Evolutionary conservation across 2,329 filamentous ascomycete species (phyloP).

Genomic region (Diaporthe velutina): DNA sequence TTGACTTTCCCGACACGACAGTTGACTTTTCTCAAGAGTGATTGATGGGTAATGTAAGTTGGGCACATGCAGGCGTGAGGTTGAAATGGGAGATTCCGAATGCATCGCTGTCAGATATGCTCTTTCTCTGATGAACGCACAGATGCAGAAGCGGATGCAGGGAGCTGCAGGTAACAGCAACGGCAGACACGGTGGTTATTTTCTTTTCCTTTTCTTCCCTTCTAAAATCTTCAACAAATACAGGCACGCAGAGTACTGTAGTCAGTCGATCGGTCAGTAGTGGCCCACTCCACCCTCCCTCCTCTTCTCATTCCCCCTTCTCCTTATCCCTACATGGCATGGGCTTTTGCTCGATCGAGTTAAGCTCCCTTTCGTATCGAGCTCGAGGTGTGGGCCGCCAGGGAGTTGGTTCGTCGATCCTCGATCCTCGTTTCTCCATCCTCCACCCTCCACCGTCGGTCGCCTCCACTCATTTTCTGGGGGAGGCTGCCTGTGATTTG

Average conservation of each 20-base stretch:
- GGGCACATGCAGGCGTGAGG: background rate
- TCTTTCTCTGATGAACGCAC: background rate
- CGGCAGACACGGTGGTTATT: too few species aligned
- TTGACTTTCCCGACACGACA: constrained; percentile 8
- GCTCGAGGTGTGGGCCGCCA: constrained; percentile 2
- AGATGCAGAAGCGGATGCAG: background rate
- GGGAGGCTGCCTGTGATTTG: background rate
- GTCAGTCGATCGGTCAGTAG: background rate
- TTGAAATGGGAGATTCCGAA: background rate
- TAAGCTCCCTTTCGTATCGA: constrained; percentile 32
- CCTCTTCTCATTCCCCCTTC: background rate
- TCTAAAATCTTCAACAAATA: too few species aligned
- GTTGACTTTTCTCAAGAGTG: background rate
- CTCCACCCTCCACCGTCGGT: background rate
- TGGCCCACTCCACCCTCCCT: background rate
- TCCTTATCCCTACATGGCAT: constrained; percentile 10
- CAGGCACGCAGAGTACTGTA: background rate
- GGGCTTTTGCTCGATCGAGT: constrained; percentile 5
- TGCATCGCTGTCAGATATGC: background rate
- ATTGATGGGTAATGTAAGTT: too few species aligned
- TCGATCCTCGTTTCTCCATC: constrained; percentile 2
- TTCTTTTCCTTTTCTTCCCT: background rate
- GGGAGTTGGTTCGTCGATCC: background rate
- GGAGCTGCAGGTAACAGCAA: too few species aligned
- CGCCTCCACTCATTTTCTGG: background rate